These are phyloP conservation scores for Onygenales sp. DNA, from an alignment of 2,329 filamentous ascomycete genomes.

Conservation along the genomic window DNA sequence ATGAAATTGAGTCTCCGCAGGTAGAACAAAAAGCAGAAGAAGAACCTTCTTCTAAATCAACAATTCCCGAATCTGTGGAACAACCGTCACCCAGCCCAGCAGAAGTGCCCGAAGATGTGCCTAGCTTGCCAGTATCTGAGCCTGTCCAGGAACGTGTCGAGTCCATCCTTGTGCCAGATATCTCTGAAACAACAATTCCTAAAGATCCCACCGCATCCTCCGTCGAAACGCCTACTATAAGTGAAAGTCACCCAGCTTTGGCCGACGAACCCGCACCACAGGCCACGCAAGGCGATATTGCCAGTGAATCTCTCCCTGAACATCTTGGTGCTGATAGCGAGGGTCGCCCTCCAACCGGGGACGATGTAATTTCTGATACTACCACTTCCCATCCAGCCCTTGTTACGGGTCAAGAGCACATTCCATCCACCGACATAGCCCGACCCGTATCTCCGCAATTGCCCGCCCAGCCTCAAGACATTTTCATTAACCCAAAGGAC, in stretches of 20 bases:
- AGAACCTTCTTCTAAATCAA: neutral
- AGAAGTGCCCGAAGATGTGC: neutral
- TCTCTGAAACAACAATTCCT: neutral
- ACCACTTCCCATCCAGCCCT: neutral
- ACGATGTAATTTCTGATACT: neutral
- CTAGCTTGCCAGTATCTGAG: neutral
- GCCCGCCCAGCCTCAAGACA: neutral
- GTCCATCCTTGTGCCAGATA: neutral
- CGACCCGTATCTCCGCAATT: neutral
- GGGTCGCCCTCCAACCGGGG: too few species aligned
- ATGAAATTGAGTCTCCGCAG: slow-evolving; percentile 35
- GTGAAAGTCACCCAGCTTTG: neutral
- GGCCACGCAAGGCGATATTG: neutral
- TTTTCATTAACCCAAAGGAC: neutral
- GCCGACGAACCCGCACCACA: neutral
- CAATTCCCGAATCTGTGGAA: neutral
- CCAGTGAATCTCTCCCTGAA: too few species aligned
- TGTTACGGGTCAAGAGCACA: neutral
- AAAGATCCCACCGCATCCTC: neutral
- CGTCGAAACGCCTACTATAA: neutral
- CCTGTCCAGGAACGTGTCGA: neutral
- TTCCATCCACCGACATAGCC: neutral
- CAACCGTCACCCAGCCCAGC: neutral
- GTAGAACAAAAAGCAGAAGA: slow-evolving; percentile 25
- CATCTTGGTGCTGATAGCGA: neutral